phyloP scores from a whole-genome alignment of 345 rosid species.

The Hirschfeldia incana region DNA sequence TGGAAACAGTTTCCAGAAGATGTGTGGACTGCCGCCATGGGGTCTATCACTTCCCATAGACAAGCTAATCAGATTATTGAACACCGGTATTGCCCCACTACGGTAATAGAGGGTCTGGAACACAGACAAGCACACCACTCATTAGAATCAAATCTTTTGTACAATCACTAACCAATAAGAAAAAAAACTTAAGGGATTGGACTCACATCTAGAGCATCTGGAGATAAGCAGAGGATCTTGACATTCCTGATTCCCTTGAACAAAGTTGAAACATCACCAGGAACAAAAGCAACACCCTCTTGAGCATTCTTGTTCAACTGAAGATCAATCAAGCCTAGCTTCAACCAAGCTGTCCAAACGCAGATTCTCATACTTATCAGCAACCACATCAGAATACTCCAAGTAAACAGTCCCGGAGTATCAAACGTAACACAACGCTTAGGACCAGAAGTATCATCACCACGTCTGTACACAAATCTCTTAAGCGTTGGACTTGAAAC shows the following conservation, averaged over 20 bases:
- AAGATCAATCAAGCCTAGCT: conserved; percentile 38
- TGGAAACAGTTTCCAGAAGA: conserved; percentile 32
- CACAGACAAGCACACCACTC: background rate
- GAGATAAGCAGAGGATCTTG: conserved; percentile 36
- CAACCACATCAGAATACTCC: conserved; percentile 29
- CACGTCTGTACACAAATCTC: background rate
- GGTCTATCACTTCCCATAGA: conserved; percentile 30
- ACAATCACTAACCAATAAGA: background rate
- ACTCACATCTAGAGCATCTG: conserved; percentile 33
- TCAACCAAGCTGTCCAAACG: conserved; percentile 22
- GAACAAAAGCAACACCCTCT: background rate
- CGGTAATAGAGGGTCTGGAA: too few species aligned
- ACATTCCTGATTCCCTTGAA: conserved; percentile 21
- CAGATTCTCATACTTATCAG: conserved; percentile 14
- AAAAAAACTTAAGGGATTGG: background rate
- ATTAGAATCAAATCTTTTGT: background rate
- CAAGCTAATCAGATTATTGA: conserved; percentile 26
- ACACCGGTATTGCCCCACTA: background rate
- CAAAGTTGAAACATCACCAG: conserved; percentile 28
- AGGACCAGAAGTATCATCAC: conserved; percentile 7
- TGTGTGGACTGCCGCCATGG: conserved; percentile 23
- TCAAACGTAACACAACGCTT: conserved; percentile 33
- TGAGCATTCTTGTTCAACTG: background rate
- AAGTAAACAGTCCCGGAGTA: conserved; percentile 25
- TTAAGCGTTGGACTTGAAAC: background rate